Evolutionary conservation across 805 yeast genomes (phyloP).

Genomic region (Saccharomycopsis olivae): DNA sequence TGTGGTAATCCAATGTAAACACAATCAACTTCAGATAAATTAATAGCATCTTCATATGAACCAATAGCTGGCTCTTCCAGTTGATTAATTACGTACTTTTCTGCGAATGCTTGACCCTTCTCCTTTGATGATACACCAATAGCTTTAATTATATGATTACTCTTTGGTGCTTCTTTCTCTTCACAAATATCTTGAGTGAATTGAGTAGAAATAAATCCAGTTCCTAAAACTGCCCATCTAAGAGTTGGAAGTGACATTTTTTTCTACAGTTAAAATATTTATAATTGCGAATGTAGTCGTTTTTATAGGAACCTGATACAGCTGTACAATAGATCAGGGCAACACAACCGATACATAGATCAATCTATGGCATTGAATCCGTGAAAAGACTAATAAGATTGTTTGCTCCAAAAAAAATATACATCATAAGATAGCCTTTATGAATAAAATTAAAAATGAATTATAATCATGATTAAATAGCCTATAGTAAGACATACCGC

Average conservation of each 20-base stretch:
- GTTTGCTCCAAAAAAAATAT: too few species aligned
- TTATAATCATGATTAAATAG: constrained; percentile 42
- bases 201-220: constrained; percentile 23
- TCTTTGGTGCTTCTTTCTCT: constrained; percentile 15
- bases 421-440: too few species aligned
- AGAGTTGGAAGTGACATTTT: constrained; percentile 7
- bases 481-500: constrained; percentile 69
- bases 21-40: constrained; percentile 34
- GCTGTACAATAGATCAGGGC: too few species aligned
- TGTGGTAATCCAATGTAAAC: constrained; percentile 49
- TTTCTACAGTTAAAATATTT: too few species aligned
- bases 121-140: constrained; percentile 18
- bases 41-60: constrained; percentile 33
- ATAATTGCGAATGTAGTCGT: too few species aligned
- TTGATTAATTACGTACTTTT: neutral
- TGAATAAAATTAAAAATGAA: neutral
- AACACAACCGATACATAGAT: too few species aligned
- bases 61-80: constrained; percentile 1
- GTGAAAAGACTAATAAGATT: too few species aligned
- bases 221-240: constrained; percentile 17
- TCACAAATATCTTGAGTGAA: constrained; percentile 21
- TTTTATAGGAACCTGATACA: too few species aligned
- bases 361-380: too few species aligned
- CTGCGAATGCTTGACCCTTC: constrained; percentile 18
- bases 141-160: constrained; percentile 17